These are phyloP conservation scores for Pseudonectria buxi DNA, from an alignment of 2,329 filamentous ascomycete species.

Conservation along the genomic window DNA sequence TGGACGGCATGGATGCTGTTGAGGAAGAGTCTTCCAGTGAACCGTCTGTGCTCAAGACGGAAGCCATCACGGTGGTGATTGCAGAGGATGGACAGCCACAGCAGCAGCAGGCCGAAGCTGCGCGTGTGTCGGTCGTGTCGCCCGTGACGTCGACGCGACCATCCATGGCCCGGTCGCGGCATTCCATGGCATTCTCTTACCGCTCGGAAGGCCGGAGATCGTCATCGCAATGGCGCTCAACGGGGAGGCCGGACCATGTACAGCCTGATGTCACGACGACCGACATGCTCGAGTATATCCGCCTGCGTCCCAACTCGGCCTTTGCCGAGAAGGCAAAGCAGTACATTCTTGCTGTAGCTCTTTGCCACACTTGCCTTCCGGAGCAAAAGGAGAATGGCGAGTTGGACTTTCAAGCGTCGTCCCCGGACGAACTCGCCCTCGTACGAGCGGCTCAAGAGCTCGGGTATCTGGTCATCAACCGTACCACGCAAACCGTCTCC, in stretches of 20 bases:
- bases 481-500: constrained; percentile 63
- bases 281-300: constrained; percentile 73
- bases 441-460: constrained; percentile 80
- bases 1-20: constrained; percentile 11
- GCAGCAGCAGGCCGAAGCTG: constrained; percentile 8
- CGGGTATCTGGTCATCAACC: constrained; percentile 69
- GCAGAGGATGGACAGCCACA: too few species aligned
- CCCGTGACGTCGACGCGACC: constrained; percentile 25
- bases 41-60: constrained; percentile 22
- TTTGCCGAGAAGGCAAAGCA: constrained; percentile 76
- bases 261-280: constrained; percentile 58
- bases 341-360: constrained; percentile 74
- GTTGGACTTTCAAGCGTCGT: constrained; percentile 80
- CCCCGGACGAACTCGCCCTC: constrained; percentile 82
- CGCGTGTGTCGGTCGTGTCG: constrained; percentile 9
- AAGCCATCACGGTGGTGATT: constrained; percentile 23
- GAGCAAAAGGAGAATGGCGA: constrained; percentile 62
- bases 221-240: constrained; percentile 45
- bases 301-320: constrained; percentile 63
- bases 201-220: constrained; percentile 33
- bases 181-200: constrained; percentile 22
- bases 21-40: constrained; percentile 18
- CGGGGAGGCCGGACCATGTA: constrained; percentile 39
- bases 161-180: constrained; percentile 22
- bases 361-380: constrained; percentile 88